Evolutionary conservation across 2,329 filamentous ascomycete species (phyloP), one percentile per base, ranked within the genome.

Genomic region (Penicillium sp.): DNA sequence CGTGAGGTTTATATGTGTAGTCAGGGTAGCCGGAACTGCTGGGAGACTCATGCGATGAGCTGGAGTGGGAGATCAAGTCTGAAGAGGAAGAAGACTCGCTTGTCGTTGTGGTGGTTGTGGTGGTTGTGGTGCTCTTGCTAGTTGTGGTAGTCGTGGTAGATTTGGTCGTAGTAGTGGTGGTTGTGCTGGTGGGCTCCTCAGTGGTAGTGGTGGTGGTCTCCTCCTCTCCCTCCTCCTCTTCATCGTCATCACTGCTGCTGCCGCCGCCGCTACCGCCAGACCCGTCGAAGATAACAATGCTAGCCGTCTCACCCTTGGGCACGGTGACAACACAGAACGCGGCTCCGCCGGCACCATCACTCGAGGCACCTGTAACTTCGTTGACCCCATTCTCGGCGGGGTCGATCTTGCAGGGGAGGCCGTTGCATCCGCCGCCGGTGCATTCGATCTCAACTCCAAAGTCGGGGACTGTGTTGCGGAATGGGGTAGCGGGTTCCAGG

Each of bases 301-400:
- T 87, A 48, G 90, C 91, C 58, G 83, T 86, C 52, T 78, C 76
- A 29, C 91, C 91, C 68, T 85, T 85, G 48, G 88, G 82, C 17
- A 92, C 88, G 15, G 91, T 93, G 13, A 91, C 91, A 52, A 93
- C 90, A 69, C 91, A 94, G 77, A 92, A 93, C 47, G 82, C 80
- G 19, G 87, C 85, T 68, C 85, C 88, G 31, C 90, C 90, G 17
- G 90, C 91, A 55, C 91, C 90, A 17, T 78, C 77, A 45, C 85
- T 80, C 21, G 83, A 76, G 19, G 82, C 76, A 69, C 88, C 90
- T 8, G 76, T 81, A 60, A 93, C 86, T 47, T 83, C 82, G 56
- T 86, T 87, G 58, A 88, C 81, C 9, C 73, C 79, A 53, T 85
- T 80, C 60, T 81, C 78, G 26, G 82, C 78, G 6, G 89, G 87